Base-by-base conservation (phyloP, 2,329 filamentous ascomycete species). In the Alternaria gaisen region DNA sequence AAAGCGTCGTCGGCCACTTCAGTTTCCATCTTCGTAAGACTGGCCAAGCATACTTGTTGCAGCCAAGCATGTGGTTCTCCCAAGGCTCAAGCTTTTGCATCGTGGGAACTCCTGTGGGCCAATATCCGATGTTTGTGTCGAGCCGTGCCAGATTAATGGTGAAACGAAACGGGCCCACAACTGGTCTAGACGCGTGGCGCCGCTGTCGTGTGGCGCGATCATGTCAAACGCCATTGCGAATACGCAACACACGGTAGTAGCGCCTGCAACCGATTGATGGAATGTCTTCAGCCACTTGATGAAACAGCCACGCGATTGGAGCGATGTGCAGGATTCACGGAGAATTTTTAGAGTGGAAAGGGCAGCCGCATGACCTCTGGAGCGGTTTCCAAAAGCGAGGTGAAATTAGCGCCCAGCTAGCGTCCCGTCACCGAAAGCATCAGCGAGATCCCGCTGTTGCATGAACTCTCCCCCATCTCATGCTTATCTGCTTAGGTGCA, bases 261-360 rank as follows among this genome's bases (percentile, higher is more conserved):
- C 16, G 22, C 26, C 40, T 30, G 16, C 14, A 12, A 61, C 61
- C 46, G 61, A 70, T 71, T 71, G 69, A 69, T 64, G 67, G 69
- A 70, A 67, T 20, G 53, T 54, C 53, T 52, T 11, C 46, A 50
- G 46, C 46, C 30, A 48, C 46, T 22, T 16, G 12, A 18, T 48
- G 18, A 18, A 20, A 20, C 46, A 22, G 20, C 30, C 32, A 36
- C 16, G 34, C 30, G 32, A 50, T 36, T 38, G 46, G 32, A 50
- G 32, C 30, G 30, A 50, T 50, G 20, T 34, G 32, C 46, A 50
- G 30, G 32, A 5, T 50, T 36, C 30, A 36, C 30, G 46, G 46
- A 50, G 46, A 50, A 50, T 38, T 26, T 20, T 50, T 50, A 12
- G 30, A 36, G 30, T 50, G 46, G 20, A 26, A 50, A 50, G 46